These are phyloP conservation scores for Metarhizium anisopliae DNA, from an alignment of 2,329 filamentous ascomycete species.

Conservation along the genomic window DNA sequence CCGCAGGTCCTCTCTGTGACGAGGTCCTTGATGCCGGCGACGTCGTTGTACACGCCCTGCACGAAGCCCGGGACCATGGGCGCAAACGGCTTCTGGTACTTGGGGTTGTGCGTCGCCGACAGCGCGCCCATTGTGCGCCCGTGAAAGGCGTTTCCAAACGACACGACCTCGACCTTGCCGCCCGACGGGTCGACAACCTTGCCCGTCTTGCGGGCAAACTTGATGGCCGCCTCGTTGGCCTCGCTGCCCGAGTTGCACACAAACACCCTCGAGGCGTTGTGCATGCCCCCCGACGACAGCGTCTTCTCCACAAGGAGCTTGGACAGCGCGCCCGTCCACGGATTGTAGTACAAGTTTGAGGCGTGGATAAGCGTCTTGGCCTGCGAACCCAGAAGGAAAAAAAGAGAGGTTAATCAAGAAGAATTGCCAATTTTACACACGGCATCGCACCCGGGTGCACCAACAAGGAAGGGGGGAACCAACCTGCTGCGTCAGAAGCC, in stretches of 20 bases:
- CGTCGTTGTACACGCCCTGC: conserved; percentile 79
- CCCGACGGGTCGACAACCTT: conserved; percentile 64
- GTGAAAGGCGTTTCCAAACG: conserved; percentile 89
- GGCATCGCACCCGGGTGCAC: neutral
- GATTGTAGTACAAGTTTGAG: conserved; percentile 95
- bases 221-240: conserved; percentile 95
- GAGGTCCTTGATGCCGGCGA: conserved; percentile 59
- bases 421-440: too few species aligned
- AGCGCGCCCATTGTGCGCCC: conserved; percentile 92
- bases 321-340: conserved; percentile 85
- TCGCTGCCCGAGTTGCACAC: conserved; percentile 95
- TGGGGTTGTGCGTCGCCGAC: conserved; percentile 94
- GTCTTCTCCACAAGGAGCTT: conserved; percentile 80
- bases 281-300: conserved; percentile 69
- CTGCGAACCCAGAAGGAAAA: conserved; percentile 29
- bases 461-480: conserved; percentile 5
- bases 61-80: conserved; percentile 93
- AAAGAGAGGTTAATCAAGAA: too few species aligned
- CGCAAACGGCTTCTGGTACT: conserved; percentile 91
- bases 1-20: conserved; percentile 83
- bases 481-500: conserved; percentile 71
- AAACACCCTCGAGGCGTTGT: conserved; percentile 71
- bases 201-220: conserved; percentile 89
- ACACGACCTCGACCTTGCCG: conserved; percentile 74
- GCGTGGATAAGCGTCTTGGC: conserved; percentile 75